Evolutionary conservation across 345 rosid species (phyloP).

Genomic region (Angophora floribunda): DNA sequence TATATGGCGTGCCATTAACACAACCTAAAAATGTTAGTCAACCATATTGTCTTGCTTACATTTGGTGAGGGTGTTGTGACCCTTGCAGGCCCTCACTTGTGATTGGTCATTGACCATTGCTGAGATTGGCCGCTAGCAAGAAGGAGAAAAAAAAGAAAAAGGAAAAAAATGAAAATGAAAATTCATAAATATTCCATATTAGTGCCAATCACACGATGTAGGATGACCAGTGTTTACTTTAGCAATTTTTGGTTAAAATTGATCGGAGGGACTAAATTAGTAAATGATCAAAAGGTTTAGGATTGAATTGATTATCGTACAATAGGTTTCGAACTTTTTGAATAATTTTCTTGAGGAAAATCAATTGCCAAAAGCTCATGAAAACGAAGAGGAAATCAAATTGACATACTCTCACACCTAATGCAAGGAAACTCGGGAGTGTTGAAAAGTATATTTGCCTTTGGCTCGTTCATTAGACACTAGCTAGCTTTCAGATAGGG

Average conservation of each 20-base stretch:
- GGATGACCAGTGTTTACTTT: fast-evolving
- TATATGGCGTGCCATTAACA: background rate
- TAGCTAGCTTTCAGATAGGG: too few species aligned
- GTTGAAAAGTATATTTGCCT: background rate
- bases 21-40: background rate
- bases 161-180: too few species aligned
- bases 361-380: background rate
- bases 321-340: too few species aligned
- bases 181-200: background rate
- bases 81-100: background rate
- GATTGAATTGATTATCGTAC: too few species aligned
- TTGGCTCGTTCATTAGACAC: background rate
- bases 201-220: fast-evolving
- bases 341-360: background rate
- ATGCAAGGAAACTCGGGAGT: background rate
- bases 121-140: background rate
- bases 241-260: background rate
- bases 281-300: too few species aligned
- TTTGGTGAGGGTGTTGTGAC: background rate
- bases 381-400: background rate
- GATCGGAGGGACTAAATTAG: background rate
- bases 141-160: background rate
- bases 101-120: fast-evolving
- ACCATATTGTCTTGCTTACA: background rate
- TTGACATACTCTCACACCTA: background rate